Evolutionary conservation across 768 basidiomycete species (phyloP).

Genomic region (Megacollybia marginata): DNA sequence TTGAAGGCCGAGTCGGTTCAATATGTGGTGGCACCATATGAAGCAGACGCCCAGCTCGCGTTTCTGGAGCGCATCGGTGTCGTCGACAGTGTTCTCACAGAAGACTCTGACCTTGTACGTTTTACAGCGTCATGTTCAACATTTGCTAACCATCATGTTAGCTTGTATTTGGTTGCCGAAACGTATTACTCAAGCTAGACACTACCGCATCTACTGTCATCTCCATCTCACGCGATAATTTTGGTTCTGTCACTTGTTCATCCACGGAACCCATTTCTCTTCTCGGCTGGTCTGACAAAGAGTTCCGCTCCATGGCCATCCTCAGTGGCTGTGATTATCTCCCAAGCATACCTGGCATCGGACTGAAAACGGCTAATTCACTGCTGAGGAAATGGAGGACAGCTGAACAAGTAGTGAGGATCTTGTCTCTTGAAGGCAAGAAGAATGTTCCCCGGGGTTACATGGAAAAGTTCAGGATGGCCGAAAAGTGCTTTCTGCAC

Average conservation of each 20-base stretch:
- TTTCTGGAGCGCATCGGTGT: slow-evolving; percentile 79
- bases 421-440: slow-evolving; percentile 75
- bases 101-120: slow-evolving; percentile 88
- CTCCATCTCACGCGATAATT: slow-evolving; percentile 60
- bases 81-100: slow-evolving; percentile 90
- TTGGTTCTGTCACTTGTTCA: slow-evolving; percentile 46
- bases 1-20: slow-evolving; percentile 71
- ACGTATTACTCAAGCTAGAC: slow-evolving; percentile 93
- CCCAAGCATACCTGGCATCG: slow-evolving; percentile 83
- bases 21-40: slow-evolving; percentile 95
- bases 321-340: slow-evolving; percentile 92
- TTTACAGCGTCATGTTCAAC: no score
- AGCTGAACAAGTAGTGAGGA: slow-evolving; percentile 74
- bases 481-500: slow-evolving; percentile 89
- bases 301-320: slow-evolving; percentile 93
- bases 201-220: slow-evolving; percentile 52
- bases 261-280: slow-evolving; percentile 60
- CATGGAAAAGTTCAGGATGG: slow-evolving; percentile 63
- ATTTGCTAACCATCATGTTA: no score
- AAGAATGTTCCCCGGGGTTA: slow-evolving; percentile 75
- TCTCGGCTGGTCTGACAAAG: slow-evolving; percentile 79
- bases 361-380: slow-evolving; percentile 86
- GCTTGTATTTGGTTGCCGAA: slow-evolving; percentile 84
- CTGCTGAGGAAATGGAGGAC: slow-evolving; percentile 82
- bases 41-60: slow-evolving; percentile 95